Conservation (phyloP, 495 filamentous ascomycete species). For the Penicillium nucicola region DNA sequence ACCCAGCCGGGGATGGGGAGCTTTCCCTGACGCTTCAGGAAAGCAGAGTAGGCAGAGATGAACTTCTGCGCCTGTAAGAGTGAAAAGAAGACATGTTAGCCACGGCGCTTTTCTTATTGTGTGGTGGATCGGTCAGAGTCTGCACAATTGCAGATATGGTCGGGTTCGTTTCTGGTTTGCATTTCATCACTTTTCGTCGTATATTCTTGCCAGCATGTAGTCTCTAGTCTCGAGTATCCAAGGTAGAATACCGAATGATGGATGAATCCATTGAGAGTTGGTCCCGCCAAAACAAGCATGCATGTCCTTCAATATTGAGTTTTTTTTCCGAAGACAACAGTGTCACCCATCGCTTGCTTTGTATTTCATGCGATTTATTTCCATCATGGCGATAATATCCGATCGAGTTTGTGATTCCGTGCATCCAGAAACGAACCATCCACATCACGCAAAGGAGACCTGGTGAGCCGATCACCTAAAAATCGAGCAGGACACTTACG, state of each 20-base stretch:
- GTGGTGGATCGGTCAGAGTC: slow-evolving; percentile 10
- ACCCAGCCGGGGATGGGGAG: slow-evolving; percentile 98
- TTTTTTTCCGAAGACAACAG: not conserved
- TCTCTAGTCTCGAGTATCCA: not conserved
- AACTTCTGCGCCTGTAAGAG: slow-evolving; percentile 80
- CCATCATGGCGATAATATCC: slow-evolving; percentile 2
- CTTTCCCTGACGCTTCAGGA: slow-evolving; percentile 98
- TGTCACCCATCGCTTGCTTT: not conserved
- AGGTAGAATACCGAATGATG: not conserved
- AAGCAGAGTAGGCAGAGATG: slow-evolving; percentile 89
- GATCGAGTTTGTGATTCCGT: slow-evolving; percentile 7
- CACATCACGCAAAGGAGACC: slow-evolving; percentile 21
- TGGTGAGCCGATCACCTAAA: slow-evolving; percentile 11
- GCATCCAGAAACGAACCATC: slow-evolving; percentile 23
- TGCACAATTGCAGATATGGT: slow-evolving; percentile 18
- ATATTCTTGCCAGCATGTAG: not conserved
- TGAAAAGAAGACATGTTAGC: slow-evolving; percentile 23
- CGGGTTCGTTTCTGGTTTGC: slow-evolving; percentile 21
- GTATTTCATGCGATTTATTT: slow-evolving; percentile 4
- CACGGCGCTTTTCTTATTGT: slow-evolving; percentile 5
- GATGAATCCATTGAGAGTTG: not conserved
- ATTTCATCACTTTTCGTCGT: slow-evolving; percentile 4
- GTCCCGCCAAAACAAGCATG: slow-evolving; percentile 5
- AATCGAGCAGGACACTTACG: slow-evolving; percentile 56
- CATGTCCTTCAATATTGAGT: slow-evolving; percentile 5